Percentiles rank a stretch among this genome's conserved stretches.
Evolutionary conservation across 768 basidiomycete genomes (phyloP).

Genomic region (Candolleomyces efflorescens): DNA sequence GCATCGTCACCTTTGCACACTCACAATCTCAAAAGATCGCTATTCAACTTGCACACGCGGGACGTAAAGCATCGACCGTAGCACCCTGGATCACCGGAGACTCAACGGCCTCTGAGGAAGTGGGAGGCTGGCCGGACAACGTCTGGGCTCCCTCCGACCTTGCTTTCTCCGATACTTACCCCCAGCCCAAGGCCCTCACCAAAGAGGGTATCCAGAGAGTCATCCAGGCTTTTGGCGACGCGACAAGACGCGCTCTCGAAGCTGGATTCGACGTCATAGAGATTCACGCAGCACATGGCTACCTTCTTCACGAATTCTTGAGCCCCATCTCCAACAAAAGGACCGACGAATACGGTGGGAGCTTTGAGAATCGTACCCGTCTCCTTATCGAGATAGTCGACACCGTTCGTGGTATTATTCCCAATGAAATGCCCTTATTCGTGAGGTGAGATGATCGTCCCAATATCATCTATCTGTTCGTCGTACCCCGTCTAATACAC

Average conservation of each 20-base stretch:
- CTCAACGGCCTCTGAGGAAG: slow-evolving; percentile 27
- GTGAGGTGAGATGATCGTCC: slow-evolving; percentile 45
- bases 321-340: slow-evolving; percentile 60
- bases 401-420: slow-evolving; percentile 57
- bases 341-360: slow-evolving; percentile 67
- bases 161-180: slow-evolving; percentile 36
- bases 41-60: slow-evolving; percentile 75
- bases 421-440: slow-evolving; percentile 64
- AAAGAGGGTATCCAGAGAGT: slow-evolving; percentile 53
- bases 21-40: slow-evolving; percentile 65
- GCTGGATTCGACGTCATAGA: slow-evolving; percentile 62
- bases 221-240: slow-evolving; percentile 50
- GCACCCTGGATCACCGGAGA: slow-evolving; percentile 52
- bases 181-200: slow-evolving; percentile 54
- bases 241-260: slow-evolving; percentile 46
- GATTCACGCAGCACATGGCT: slow-evolving; percentile 65
- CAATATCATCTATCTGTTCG: neutral
- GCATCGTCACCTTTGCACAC: slow-evolving; percentile 69
- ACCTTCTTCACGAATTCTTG: slow-evolving; percentile 52
- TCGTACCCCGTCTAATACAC: neutral
- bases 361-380: slow-evolving; percentile 64
- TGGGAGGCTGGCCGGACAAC: slow-evolving; percentile 49
- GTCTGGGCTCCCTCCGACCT: slow-evolving; percentile 57
- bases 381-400: slow-evolving; percentile 62
- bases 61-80: slow-evolving; percentile 65